Percentiles rank a stretch among this genome's conserved stretches.
phyloP scores from a whole-genome alignment of 1,284 basidiomycete species.

The Marasmius tenuissimus region DNA sequence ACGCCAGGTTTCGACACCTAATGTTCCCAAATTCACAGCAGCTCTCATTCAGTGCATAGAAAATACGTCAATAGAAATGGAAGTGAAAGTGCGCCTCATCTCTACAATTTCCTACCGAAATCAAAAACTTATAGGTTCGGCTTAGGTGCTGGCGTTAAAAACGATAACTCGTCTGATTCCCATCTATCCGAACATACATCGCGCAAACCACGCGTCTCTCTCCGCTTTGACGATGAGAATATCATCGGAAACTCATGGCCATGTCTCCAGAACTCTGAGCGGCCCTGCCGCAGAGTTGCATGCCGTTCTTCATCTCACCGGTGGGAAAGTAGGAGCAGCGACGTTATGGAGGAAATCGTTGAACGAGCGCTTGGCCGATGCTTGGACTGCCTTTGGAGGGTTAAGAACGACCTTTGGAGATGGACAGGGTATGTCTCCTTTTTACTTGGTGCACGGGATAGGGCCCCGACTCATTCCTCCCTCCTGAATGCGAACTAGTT shows the following conservation, averaged over 20 bases:
- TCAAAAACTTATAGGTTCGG: background rate
- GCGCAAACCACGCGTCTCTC: conserved; percentile 49
- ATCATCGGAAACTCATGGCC: conserved; percentile 52
- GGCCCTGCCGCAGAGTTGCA: conserved; percentile 56
- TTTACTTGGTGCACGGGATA: background rate
- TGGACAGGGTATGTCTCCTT: conserved; percentile 16
- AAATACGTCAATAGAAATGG: conserved; percentile 39
- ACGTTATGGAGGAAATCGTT: conserved; percentile 71
- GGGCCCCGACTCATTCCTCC: background rate
- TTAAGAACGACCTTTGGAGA: conserved; percentile 57
- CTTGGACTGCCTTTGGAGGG: conserved; percentile 57
- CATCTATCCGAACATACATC: conserved; percentile 65
- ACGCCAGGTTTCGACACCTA: conserved; percentile 69
- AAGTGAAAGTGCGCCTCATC: conserved; percentile 46
- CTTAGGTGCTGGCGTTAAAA: conserved; percentile 50
- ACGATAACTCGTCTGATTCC: conserved; percentile 58
- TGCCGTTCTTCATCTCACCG: conserved; percentile 61
- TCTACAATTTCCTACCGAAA: background rate
- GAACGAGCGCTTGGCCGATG: conserved; percentile 64
- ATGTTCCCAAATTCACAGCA: conserved; percentile 66
- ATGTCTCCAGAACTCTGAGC: conserved; percentile 40
- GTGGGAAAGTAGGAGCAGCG: conserved; percentile 75
- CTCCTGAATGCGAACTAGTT: background rate
- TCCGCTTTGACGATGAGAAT: conserved; percentile 52
- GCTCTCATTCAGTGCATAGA: conserved; percentile 58